Evolutionary conservation across 2,329 filamentous ascomycete genomes (phyloP), one percentile per base, ranked within the genome.

Genomic region (Cercospora zeae-maydis): DNA sequence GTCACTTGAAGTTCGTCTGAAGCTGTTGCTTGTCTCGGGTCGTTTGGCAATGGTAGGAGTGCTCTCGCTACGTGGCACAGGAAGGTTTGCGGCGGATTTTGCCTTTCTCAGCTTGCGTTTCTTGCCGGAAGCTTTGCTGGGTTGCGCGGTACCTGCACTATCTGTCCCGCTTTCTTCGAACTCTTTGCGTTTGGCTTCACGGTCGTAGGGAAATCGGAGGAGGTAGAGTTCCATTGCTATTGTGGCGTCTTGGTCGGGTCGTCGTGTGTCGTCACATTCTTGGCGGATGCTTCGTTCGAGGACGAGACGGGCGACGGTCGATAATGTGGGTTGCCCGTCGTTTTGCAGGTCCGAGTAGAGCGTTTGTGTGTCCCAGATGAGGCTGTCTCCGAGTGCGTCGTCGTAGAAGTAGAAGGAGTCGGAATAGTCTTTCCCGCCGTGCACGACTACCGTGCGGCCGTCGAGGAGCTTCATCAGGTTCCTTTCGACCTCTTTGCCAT

Each of bases 211-310:
- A 11, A 51, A 62, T 16, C 24, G 45, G 1, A 58, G 45, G 3
- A 63, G 51, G 11, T 59, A 63, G n/a, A 63, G 57, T 21, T 56
- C 56, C 61, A 63, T 63, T 19, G 56, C 49, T n/a, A 37, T 39
- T n/a, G 42, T 47, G n/a, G 61, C 61, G 54, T 63, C 56, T 16
- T 63, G 55, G 33, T 59, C 55, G 11, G 61, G 47, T 34, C 49
- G 24, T 14, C 57, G 57, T 42, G 49, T 27, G 16, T 54, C 30
- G 16, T 54, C 37, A 42, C 39, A 33, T 31, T 59, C 49, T 31
- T 42, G 33, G 19, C 52, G 21, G 13, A 61, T 45, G 34, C 58
- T 47, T 16, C 58, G 36, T 1, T 49, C 49, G 1, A 54, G 49
- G 3, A 61, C 49, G 13, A 54, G 34, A 24, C 49, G 47, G 6